These are phyloP conservation scores for Yamadazyma spencermartinsiae DNA, from an alignment of 1,139 yeast genomes.

Conservation along the genomic window DNA sequence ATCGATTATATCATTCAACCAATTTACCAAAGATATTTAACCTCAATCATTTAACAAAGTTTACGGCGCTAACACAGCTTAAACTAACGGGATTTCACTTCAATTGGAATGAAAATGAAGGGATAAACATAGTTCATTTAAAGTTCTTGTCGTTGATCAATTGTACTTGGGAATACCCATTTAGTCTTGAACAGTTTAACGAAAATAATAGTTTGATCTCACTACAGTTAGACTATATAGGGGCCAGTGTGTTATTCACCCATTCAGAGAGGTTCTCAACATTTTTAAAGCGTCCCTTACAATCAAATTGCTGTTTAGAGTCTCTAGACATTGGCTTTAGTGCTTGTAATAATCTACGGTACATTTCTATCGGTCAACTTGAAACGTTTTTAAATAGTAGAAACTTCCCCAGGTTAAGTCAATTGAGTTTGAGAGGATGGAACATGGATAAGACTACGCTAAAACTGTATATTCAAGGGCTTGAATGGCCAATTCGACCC, in stretches of 20 bases:
- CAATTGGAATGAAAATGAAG: constrained; percentile 26
- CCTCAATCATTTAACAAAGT: constrained; percentile 32
- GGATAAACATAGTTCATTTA: constrained; percentile 15
- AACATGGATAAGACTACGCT: constrained; percentile 8
- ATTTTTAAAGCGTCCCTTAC: constrained; percentile 26
- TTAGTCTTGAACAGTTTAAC: constrained; percentile 35
- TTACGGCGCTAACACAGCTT: constrained; percentile 21
- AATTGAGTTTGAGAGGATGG: constrained; percentile 29
- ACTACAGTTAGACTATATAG: constrained; percentile 28
- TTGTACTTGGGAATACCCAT: constrained; percentile 51
- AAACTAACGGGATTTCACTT: constrained; percentile 32
- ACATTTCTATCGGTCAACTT: constrained; percentile 19
- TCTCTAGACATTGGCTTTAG: constrained; percentile 20
- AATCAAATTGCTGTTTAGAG: constrained; percentile 17
- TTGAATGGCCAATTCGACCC: not conserved
- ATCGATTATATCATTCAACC: constrained; percentile 14
- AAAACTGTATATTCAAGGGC: not conserved
- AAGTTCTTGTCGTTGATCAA: constrained; percentile 21
- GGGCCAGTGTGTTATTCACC: constrained; percentile 29
- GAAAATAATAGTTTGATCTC: constrained; percentile 20
- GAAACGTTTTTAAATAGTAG: constrained; percentile 15
- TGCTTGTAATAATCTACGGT: constrained; percentile 11
- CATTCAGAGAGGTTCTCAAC: constrained; percentile 38
- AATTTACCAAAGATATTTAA: constrained; percentile 30
- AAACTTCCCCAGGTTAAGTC: constrained; percentile 22